phyloP scores from a whole-genome alignment of 495 filamentous ascomycete species.

The Articulospora tetracladia region DNA sequence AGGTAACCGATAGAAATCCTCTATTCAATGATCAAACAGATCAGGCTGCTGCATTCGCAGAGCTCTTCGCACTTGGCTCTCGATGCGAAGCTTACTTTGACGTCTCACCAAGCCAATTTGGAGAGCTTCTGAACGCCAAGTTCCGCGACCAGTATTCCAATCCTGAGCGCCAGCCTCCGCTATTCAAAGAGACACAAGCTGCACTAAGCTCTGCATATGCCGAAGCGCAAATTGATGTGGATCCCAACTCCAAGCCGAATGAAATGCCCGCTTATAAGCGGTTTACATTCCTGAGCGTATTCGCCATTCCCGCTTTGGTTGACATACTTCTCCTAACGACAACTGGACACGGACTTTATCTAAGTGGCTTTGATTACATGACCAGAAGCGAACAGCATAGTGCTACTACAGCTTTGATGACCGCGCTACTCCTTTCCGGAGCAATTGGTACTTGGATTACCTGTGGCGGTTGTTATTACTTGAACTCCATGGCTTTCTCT shows the following conservation, averaged over 20 bases:
- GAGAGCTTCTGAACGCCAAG: constrained; percentile 47
- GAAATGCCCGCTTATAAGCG: constrained; percentile 45
- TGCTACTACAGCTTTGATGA: background rate
- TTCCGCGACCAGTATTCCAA: constrained; percentile 45
- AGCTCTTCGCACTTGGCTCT: background rate
- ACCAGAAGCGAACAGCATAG: background rate
- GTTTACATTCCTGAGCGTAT: constrained; percentile 58
- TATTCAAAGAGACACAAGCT: constrained; percentile 37
- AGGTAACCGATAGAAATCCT: background rate
- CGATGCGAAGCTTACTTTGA: constrained; percentile 59
- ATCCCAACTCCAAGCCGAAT: constrained; percentile 43
- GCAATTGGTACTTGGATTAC: background rate
- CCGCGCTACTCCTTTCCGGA: background rate
- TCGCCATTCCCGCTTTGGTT: constrained; percentile 55
- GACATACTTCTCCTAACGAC: constrained; percentile 54
- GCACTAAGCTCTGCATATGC: constrained; percentile 30
- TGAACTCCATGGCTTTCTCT: background rate
- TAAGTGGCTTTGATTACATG: background rate
- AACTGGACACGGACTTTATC: background rate
- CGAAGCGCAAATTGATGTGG: constrained; percentile 52
- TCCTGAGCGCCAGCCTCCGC: constrained; percentile 33
- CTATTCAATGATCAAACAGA: background rate
- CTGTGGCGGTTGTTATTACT: background rate
- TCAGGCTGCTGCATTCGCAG: background rate
- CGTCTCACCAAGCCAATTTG: constrained; percentile 48